Base-by-base conservation (phyloP, 257 asterid species). In the Salvia hispanica region DNA sequence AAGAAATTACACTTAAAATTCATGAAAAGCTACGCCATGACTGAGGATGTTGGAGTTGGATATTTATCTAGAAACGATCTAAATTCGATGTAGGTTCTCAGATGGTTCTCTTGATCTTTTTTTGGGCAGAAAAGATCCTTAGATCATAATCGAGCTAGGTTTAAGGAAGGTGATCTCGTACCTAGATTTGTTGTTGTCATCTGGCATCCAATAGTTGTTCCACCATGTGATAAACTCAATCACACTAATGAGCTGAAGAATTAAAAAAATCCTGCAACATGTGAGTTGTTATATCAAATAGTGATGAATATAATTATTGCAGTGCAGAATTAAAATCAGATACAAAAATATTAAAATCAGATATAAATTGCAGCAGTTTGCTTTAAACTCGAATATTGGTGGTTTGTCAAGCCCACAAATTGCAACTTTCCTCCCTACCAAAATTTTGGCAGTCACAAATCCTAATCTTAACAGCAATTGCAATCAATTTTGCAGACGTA, bases 141-240 rank as follows among this genome's bases (percentile, higher is more conserved):
- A 6, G 2, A 39, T 39, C 43, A 2, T 10, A 39, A 39, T 39
- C 2, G 2, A 39, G 9, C 0, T 39, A 5, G 9, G 9, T 5
- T 43, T n/a, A 12, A 13, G 7, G 39, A 37, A 46, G 13, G 36
- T 46, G 7, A 16, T 62, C 0, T 40, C 1, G 62, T 63, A 90
- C 97, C 95, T 88, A 55, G 81, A 71, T 52, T 88, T 80, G 63
- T 76, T 81, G 31, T 25, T 74, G 15, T 86, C 88, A 12, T 92
- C 88, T 2, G 97, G 79, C 95, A 92, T 84, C 98, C 98, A 92
- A 42, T 86, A 88, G 81, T 77, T 85, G 73, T 90, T 88, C 96
- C 96, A 90, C 98, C 98, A 90, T 1, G 96, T 88, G 58, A 92
- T 88, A 43, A 92, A 92, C 74, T 90, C 97, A 47, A 90, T 90